phyloP scores from a whole-genome alignment of 1,284 basidiomycete species.

The Sutorius eximius region DNA sequence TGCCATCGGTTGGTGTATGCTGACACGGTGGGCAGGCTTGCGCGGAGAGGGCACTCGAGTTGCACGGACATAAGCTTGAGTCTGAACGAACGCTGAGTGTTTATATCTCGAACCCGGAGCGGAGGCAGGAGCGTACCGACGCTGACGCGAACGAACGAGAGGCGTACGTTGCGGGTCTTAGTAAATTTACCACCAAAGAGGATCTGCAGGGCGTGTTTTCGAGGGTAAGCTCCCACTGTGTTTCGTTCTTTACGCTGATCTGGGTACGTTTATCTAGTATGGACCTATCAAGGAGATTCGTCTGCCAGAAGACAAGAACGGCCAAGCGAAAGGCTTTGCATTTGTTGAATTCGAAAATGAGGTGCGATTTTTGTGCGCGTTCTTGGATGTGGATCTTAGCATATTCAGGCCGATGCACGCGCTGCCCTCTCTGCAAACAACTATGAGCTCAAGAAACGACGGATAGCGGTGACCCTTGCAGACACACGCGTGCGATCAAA shows the following conservation, averaged over 20 bases:
- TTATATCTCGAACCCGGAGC: conserved; percentile 86
- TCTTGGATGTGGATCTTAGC: conserved; percentile 1
- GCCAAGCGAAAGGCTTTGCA: conserved; percentile 82
- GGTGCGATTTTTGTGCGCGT: conserved; percentile 40
- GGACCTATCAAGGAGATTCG: conserved; percentile 81
- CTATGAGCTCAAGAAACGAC: conserved; percentile 78
- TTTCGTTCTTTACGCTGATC: conserved; percentile 6
- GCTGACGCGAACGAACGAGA: conserved; percentile 80
- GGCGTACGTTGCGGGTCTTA: conserved; percentile 83
- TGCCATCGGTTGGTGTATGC: background rate
- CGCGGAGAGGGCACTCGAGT: conserved; percentile 75
- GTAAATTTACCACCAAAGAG: conserved; percentile 67
- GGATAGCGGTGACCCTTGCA: conserved; percentile 81
- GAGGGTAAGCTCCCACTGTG: conserved; percentile 46
- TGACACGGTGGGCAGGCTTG: conserved; percentile 46
- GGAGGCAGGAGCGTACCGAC: conserved; percentile 87
- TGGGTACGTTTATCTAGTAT: conserved; percentile 58
- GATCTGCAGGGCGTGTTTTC: conserved; percentile 80
- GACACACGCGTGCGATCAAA: conserved; percentile 67
- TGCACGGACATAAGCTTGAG: conserved; percentile 77
- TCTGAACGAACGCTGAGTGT: conserved; percentile 72
- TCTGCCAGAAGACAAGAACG: conserved; percentile 71
- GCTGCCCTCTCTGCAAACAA: conserved; percentile 81
- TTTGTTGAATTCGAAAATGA: conserved; percentile 90
- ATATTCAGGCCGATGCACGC: conserved; percentile 63